phyloP scores from a whole-genome alignment of 352 stramenopile genomes.

The Vaucheria bursata region DNA sequence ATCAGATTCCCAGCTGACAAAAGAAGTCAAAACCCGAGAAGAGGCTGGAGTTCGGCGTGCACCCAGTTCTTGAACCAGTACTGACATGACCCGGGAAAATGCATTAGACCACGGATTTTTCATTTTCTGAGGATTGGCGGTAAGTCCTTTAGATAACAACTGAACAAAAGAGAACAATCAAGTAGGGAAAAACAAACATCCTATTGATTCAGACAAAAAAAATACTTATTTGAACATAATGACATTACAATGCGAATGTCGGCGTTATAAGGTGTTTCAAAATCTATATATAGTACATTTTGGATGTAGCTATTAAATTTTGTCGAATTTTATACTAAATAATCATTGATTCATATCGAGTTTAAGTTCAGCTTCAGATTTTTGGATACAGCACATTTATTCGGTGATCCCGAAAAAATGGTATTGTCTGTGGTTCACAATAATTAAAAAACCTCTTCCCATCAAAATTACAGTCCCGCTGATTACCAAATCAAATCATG shows the following conservation, averaged over 20 bases:
- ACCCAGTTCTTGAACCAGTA: constrained; percentile 43
- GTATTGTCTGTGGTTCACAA: no score
- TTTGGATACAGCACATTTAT: no score
- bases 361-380: no score
- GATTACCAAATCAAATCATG: no score
- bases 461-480: no score
- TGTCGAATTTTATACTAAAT: no score
- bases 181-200: constrained; percentile 3
- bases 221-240: background rate
- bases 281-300: no score
- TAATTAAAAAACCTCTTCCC: no score
- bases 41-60: constrained; percentile 17
- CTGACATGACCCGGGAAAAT: constrained; percentile 22
- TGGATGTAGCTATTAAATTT: no score
- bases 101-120: constrained; percentile 12
- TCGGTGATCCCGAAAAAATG: no score
- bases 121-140: background rate
- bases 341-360: no score
- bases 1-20: constrained; percentile 37
- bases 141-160: background rate
- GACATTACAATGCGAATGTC: background rate
- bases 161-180: background rate
- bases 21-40: constrained; percentile 24
- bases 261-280: no score
- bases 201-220: background rate